phyloP scores from a whole-genome alignment of 2,329 filamentous ascomycete genomes.

The Alternaria rosae region DNA sequence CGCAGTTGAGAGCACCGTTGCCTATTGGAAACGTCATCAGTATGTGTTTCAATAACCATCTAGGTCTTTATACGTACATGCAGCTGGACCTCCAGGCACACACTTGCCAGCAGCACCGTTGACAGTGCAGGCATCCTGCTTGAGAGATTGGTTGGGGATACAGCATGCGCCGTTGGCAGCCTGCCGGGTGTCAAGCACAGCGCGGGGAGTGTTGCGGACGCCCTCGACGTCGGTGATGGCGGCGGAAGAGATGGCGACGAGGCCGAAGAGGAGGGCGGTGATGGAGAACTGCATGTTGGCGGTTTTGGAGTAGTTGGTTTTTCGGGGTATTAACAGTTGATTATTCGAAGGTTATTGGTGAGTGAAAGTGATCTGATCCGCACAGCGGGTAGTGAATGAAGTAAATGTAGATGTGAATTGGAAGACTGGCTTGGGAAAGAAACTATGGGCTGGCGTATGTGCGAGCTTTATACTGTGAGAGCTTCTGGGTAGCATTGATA shows the following conservation, averaged over 20 bases:
- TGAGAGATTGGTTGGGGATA: constrained; percentile 19
- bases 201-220: constrained; percentile 19
- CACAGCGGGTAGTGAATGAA: constrained; percentile 24
- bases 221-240: constrained; percentile 24
- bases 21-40: no score
- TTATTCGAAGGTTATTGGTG: constrained; percentile 10
- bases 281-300: constrained; percentile 19
- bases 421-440: constrained; percentile 21
- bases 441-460: background rate
- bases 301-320: constrained; percentile 4
- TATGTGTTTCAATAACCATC: no score
- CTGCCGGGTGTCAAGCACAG: constrained; percentile 17
- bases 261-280: constrained; percentile 26
- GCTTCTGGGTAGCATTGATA: background rate
- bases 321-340: background rate
- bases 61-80: constrained; percentile 23
- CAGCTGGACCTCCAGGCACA: constrained; percentile 25
- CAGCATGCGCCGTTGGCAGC: constrained; percentile 26
- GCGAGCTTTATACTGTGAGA: constrained; percentile 1
- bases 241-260: constrained; percentile 25
- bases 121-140: constrained; percentile 24
- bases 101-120: constrained; percentile 25
- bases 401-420: constrained; percentile 16
- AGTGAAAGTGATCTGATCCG: constrained; percentile 20
- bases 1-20: constrained; percentile 26